Percentiles rank a stretch among this genome's conserved stretches.
Evolutionary conservation across 1,284 basidiomycete genomes (phyloP).

Genomic region (Boletellus deceptivus): DNA sequence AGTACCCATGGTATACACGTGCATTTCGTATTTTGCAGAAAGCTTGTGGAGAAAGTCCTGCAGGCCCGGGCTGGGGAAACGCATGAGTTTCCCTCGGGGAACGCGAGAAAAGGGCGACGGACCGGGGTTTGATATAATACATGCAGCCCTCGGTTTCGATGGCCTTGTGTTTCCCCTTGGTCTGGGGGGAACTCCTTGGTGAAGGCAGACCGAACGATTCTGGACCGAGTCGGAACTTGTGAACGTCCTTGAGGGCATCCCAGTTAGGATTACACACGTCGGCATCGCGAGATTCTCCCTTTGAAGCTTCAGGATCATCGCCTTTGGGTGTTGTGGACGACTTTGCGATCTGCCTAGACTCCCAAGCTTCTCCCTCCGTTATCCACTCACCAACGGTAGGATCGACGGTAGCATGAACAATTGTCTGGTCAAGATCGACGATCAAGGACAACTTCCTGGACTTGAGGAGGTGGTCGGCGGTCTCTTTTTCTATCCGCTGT

Average conservation of each 20-base stretch:
- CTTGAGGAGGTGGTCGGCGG: slow-evolving; percentile 73
- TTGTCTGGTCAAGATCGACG: slow-evolving; percentile 98
- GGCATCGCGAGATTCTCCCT: slow-evolving; percentile 39
- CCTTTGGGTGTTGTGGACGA: slow-evolving; percentile 29
- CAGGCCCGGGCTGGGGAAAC: slow-evolving; percentile 75
- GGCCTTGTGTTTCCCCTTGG: slow-evolving; percentile 57
- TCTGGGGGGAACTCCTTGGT: slow-evolving; percentile 24
- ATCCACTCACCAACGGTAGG: slow-evolving; percentile 99
- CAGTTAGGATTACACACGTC: slow-evolving; percentile 85
- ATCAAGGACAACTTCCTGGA: slow-evolving; percentile 88
- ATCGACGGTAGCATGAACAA: slow-evolving; percentile 98
- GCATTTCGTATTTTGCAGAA: slow-evolving; percentile 90
- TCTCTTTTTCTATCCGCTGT: slow-evolving; percentile 81
- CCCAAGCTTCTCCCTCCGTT: slow-evolving; percentile 75
- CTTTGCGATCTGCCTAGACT: slow-evolving; percentile 47
- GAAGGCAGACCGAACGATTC: slow-evolving; percentile 65
- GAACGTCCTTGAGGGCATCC: slow-evolving; percentile 85
- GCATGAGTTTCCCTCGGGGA: slow-evolving; percentile 10
- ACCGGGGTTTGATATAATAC: slow-evolving; percentile 98
- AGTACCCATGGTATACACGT: slow-evolving; percentile 99
- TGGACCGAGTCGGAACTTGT: slow-evolving; percentile 81
- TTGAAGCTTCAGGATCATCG: slow-evolving; percentile 36
- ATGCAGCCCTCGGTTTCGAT: slow-evolving; percentile 80
- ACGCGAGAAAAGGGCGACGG: slow-evolving; percentile 27
- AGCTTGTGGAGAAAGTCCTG: slow-evolving; percentile 72